Percentiles rank a stretch among this genome's conserved stretches.
Evolutionary conservation across 78 protist species (phyloP).

Genomic region (Guillardia theta): DNA sequence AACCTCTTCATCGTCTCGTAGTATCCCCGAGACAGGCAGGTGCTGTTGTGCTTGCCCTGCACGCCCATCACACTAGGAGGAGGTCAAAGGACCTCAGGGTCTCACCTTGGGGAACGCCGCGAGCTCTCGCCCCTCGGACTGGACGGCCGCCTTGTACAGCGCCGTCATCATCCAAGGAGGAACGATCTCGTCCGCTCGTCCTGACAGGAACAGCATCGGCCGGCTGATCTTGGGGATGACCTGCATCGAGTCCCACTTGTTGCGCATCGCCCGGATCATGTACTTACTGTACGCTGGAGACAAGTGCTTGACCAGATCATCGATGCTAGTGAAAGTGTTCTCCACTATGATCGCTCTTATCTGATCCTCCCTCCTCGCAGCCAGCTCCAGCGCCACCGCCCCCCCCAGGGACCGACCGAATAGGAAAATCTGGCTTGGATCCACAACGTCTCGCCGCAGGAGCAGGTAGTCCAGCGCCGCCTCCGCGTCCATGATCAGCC

Average conservation of each 20-base stretch:
- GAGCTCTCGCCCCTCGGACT: constrained; percentile 15
- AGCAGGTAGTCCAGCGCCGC: constrained; percentile 40
- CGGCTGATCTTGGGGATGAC: neutral
- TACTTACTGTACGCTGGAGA: neutral
- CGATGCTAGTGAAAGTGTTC: constrained; percentile 35
- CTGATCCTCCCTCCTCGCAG: neutral
- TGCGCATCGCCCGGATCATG: neutral
- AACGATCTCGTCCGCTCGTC: constrained; percentile 43
- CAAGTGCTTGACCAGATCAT: constrained; percentile 19
- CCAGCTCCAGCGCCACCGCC: constrained; percentile 8
- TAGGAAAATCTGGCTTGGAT: neutral
- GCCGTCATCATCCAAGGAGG: constrained; percentile 17
- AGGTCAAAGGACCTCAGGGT: neutral
- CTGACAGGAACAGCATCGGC: constrained; percentile 39
- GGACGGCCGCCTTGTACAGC: neutral
- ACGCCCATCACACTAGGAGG: neutral
- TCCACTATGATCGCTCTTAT: neutral
- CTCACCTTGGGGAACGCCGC: constrained; percentile 32
- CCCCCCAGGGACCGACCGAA: constrained; percentile 38
- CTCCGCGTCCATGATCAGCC: constrained; percentile 36
- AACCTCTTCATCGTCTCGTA: constrained; percentile 31
- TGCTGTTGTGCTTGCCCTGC: constrained; percentile 32
- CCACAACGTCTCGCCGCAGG: constrained; percentile 26
- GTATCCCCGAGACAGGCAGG: constrained; percentile 29
- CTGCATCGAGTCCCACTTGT: constrained; percentile 1